Base-by-base conservation (phyloP, 148 eudicot genomes). In the Chenopodium album region DNA sequence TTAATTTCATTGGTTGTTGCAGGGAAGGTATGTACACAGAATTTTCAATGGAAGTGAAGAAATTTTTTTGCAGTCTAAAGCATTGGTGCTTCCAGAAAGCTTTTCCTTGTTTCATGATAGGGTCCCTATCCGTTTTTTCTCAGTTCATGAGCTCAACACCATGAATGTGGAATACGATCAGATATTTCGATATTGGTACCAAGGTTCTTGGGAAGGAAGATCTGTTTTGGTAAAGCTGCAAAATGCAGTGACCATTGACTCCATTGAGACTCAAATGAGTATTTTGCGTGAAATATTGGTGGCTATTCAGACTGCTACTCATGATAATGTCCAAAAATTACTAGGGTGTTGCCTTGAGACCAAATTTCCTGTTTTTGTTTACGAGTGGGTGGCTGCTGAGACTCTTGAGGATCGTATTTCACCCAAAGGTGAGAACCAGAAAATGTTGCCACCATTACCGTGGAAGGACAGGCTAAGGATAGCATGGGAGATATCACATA, bases 311-410 rank as follows among this genome's bases (percentile, higher is more conserved):
- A 75, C 50, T 73, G 50, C 73, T 19, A 41, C 44, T 62, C 82
- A 80, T 60, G 16, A 62, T 13, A 71, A 80, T 19, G 82, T 72
- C 44, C 82, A 22, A 14, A 60, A 64, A 69, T 71, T 80, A 29
- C 29, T 80, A 26, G 82, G 77, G 6, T 80, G 77, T 16, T 72
- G 82, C 59, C 78, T 80, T 19, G 82, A 80, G 71, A 73, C 78
- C 1, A 28, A 73, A 44, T 26, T 2, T 29, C 82, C 82, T 19
- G 71, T 80, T 73, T 71, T 80, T 17, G 46, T 80, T 62, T 80
- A 80, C 46, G 71, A 80, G 44, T 54, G 19, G 48, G 13, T 31
- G 44, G 77, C 44, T 41, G 44, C 62, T 62, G 59, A 23, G 26
- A 29, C 52, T 16, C 77, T 80, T 23, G 4, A 16, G 14, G 63